Evolutionary conservation across 148 eudicot genomes (phyloP), one percentile per base, ranked within the genome.

Genomic region (Tetragonia tetragonoides): DNA sequence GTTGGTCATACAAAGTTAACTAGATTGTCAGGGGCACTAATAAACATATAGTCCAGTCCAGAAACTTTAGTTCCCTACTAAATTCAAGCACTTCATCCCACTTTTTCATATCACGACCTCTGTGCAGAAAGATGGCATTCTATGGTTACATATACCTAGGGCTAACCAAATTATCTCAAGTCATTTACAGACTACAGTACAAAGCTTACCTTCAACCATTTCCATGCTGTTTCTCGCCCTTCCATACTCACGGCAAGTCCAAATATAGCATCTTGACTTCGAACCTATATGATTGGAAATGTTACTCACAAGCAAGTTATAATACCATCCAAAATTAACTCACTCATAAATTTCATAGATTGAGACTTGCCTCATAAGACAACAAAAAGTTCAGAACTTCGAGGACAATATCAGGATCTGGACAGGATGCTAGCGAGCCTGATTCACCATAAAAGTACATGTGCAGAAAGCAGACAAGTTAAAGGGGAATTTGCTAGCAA

Each of bases 171-270:
- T 46, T 49, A 8, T 49, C 53, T 49, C 53, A 49, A 20, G n/a
- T 10, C 40, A 42, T 14, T 11, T 49, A 0, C 38, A 11, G 34
- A n/a, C 20, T 20, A 51, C 38, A 42, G 37, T 65, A n/a, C 23
- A 38, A 51, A 49, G 24, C 34, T 76, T 82, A 93, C 99, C 92
- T 91, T 90, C 78, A 91, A 79, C 99, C 99, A 95, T 59, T 81
- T 86, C 99, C 99, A 95, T 66, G 97, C 94, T 47, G 84, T 88
- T 79, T 95, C 99, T 77, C 89, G 97, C 63, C 93, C 94, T 81
- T 89, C 90, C 72, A 65, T 59, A 75, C 92, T 78, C 59, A 95
- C 93, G 38, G 83, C 66, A 69, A 95, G 85, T 72, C 99, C 97
- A 83, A 77, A 82, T 42, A 95, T 76, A 76, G 80, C 97, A 87